Conservation (phyloP, 768 basidiomycete genomes). For the Termitomyces sp. region DNA sequence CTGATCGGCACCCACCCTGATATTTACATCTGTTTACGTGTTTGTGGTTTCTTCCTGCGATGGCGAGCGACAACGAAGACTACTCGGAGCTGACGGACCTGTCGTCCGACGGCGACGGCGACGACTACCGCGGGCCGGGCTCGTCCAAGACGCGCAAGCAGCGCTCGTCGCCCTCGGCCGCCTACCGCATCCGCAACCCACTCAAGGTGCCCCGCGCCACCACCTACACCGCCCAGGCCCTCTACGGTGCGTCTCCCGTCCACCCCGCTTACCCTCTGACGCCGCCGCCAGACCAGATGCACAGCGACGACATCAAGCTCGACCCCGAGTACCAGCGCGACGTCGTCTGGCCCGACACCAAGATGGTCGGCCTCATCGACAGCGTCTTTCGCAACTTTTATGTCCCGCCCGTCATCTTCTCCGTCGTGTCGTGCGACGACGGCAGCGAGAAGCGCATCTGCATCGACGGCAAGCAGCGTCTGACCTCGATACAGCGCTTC, state of each 20-base stretch:
- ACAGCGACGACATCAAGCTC: slow-evolving; percentile 56
- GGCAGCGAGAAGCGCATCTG: slow-evolving; percentile 53
- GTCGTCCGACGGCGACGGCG: slow-evolving; percentile 20
- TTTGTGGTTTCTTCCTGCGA: background rate
- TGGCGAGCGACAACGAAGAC: slow-evolving; percentile 22
- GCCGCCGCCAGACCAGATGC: slow-evolving; percentile 75
- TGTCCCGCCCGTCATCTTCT: slow-evolving; percentile 70
- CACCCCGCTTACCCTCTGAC: too few relatives aligned
- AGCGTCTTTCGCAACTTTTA: slow-evolving; percentile 77
- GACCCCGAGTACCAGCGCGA: slow-evolving; percentile 80
- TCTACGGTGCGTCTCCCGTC: slow-evolving; percentile 40
- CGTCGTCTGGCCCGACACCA: slow-evolving; percentile 74
- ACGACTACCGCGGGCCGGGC: slow-evolving; percentile 2
- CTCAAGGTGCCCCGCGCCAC: slow-evolving; percentile 54
- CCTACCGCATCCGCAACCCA: slow-evolving; percentile 36
- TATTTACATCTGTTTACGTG: slow-evolving; percentile 7
- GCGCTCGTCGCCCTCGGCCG: background rate
- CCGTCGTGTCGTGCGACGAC: slow-evolving; percentile 49
- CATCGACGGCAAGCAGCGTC: slow-evolving; percentile 62
- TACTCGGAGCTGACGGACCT: slow-evolving; percentile 29
- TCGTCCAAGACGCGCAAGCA: slow-evolving; percentile 13
- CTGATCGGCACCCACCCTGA: too few relatives aligned
- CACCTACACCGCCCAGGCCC: slow-evolving; percentile 56
- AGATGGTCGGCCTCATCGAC: slow-evolving; percentile 74
- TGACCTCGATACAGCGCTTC: slow-evolving; percentile 39